Evolutionary conservation across 768 basidiomycete species (phyloP), one percentile per base, ranked within the genome.

Genomic region (Leccinum truebloodii): DNA sequence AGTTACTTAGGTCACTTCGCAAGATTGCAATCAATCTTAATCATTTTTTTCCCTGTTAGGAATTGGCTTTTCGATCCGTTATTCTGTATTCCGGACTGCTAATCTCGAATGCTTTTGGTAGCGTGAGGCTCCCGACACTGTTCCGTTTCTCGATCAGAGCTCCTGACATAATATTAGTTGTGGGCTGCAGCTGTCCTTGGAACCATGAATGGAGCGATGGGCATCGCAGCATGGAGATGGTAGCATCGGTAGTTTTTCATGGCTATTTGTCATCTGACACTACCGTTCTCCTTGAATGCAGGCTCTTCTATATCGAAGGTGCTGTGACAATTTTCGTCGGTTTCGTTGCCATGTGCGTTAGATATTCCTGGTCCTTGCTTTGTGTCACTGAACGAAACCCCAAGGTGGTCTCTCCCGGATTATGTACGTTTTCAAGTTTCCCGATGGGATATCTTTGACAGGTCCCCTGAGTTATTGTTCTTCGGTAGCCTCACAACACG

Each of bases 401-500:
- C 16, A 3, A 50, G 49, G 49, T 50, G 49, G 49, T 26, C 24
- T 22, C 49, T 50, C 49, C 49, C 49, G 14, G 49, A 50, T 26
- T 50, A 50, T 26, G 7, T 50, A 26, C 24, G 49, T 50, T 14
- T 44, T 16, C 4, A 50, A 50, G 49, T 6, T 13, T 6, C n/a
- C 6, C 22, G 24, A 26, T 50, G 8, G n/a, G 49, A 24, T 49
- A 26, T 22, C 24, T 49, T 49, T 49, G 9, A 20, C 1, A 20
- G 44, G 44, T 44, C n/a, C 37, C 14, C 49, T 50, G 24, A 26
- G 0, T 49, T 24, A 14, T 26, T 26, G 3, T 26, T 18, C 2
- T 26, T 26, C 24, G 24, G 13, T 26, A 50, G 49, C 49, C 49
- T 24, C 49, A 50, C 49, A 50, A 50, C 63, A 89, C 86, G 0